These are phyloP conservation scores for Blepharisma japonicum DNA, from an alignment of 73 alveolate species.

Conservation along the genomic window DNA sequence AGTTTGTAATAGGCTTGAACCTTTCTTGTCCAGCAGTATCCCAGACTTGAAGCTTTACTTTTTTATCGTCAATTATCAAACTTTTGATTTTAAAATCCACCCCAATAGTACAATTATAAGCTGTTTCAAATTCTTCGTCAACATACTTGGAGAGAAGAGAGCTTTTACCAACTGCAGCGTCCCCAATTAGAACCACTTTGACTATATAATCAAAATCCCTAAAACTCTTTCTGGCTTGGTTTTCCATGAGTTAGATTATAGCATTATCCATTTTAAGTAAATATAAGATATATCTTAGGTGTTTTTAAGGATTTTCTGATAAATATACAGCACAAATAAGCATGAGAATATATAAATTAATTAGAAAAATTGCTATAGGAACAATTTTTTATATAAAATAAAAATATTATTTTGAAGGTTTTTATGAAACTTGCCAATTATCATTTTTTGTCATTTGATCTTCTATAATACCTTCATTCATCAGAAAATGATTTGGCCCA, in stretches of 20 bases:
- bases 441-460: no score
- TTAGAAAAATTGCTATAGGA: no score
- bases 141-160: slow-evolving; percentile 41
- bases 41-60: slow-evolving; percentile 49
- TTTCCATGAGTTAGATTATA: not conserved
- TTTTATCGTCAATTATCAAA: slow-evolving; percentile 26
- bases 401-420: no score
- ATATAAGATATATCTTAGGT: no score
- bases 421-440: no score
- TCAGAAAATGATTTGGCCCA: not conserved
- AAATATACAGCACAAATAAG: no score
- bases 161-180: slow-evolving; percentile 50
- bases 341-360: no score
- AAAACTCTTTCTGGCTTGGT: not conserved
- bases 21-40: slow-evolving; percentile 63
- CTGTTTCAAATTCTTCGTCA: slow-evolving; percentile 11
- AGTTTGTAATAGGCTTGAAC: slow-evolving; percentile 50
- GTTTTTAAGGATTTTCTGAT: no score
- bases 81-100: slow-evolving; percentile 26
- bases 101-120: slow-evolving; percentile 29
- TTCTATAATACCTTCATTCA: no score
- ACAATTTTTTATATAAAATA: no score
- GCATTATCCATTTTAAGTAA: no score
- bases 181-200: slow-evolving; percentile 45
- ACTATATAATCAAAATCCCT: not conserved